Percentiles rank a stretch among this genome's conserved stretches.
These are phyloP conservation scores for Centaurea solstitialis DNA, from an alignment of 129 eudicot species.

Conservation along the genomic window DNA sequence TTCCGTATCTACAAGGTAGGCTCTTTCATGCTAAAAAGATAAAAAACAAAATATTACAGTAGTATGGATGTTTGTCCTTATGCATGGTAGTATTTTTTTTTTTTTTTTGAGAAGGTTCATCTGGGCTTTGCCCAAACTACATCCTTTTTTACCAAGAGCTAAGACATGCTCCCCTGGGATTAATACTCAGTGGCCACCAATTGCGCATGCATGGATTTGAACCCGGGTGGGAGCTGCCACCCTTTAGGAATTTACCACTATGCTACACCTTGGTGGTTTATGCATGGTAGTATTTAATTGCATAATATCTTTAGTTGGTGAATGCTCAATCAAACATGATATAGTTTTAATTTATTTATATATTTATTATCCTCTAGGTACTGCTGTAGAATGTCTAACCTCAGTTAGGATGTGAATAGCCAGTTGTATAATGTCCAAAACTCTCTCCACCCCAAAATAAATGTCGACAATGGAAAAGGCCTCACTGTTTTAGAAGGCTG, in stretches of 20 bases:
- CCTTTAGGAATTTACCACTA: too few species aligned
- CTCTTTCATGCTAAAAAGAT: constrained; percentile 6
- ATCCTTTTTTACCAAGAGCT: too few species aligned
- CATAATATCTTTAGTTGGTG: not conserved
- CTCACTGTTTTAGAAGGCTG: not conserved
- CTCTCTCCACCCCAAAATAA: not conserved
- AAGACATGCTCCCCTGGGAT: too few species aligned
- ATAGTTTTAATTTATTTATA: not conserved
- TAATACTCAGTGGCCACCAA: too few species aligned
- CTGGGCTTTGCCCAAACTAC: too few species aligned
- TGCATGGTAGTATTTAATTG: not conserved
- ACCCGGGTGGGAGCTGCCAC: too few species aligned
- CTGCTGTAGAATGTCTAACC: not conserved
- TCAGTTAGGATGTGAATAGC: not conserved
- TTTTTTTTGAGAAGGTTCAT: too few species aligned
- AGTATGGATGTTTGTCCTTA: not conserved
- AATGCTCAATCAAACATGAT: not conserved
- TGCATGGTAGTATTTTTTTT: not conserved
- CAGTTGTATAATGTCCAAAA: not conserved
- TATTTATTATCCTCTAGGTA: too few species aligned
- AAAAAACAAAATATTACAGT: not conserved
- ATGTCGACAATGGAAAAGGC: not conserved
- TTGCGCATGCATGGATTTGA: too few species aligned
- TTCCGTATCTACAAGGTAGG: constrained; percentile 65
- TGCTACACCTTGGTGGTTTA: too few species aligned